Evolutionary conservation across 2,329 filamentous ascomycete genomes (phyloP).

Genomic region (Fusarium coffeatum): DNA sequence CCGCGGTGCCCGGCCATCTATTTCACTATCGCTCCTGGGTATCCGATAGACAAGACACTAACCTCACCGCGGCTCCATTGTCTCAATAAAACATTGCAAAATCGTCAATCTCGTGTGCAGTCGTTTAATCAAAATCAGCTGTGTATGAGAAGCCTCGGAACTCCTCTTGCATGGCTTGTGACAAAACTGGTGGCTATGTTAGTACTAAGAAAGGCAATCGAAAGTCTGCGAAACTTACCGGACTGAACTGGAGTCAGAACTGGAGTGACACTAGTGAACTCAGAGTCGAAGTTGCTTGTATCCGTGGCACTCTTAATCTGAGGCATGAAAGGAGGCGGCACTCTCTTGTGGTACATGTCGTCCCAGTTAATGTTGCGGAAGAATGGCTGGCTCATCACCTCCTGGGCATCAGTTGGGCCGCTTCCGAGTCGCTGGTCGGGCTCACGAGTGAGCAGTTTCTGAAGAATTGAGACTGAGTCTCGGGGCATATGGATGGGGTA

Average conservation of each 20-base stretch:
- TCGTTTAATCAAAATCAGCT: slow-evolving; percentile 80
- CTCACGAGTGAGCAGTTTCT: slow-evolving; percentile 95
- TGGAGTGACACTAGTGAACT: slow-evolving; percentile 98
- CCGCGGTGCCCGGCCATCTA: slow-evolving; percentile 41
- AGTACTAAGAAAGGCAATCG: slow-evolving; percentile 36
- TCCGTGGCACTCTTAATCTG: slow-evolving; percentile 92
- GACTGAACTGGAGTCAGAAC: slow-evolving; percentile 97
- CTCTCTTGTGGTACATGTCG: slow-evolving; percentile 95
- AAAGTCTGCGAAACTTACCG: slow-evolving; percentile 70
- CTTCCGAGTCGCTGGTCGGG: slow-evolving; percentile 93
- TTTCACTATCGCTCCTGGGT: slow-evolving; percentile 47
- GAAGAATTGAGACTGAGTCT: slow-evolving; percentile 95
- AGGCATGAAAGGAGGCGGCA: slow-evolving; percentile 89
- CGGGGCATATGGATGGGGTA: slow-evolving; percentile 99
- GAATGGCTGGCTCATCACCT: slow-evolving; percentile 99
- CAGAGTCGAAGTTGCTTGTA: slow-evolving; percentile 99
- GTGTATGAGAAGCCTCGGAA: slow-evolving; percentile 99
- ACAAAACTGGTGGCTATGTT: slow-evolving; percentile 73
- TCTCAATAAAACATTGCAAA: slow-evolving; percentile 41
- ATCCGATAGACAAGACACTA: slow-evolving; percentile 47
- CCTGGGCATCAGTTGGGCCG: slow-evolving; percentile 95
- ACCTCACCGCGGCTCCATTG: slow-evolving; percentile 43
- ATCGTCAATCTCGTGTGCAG: slow-evolving; percentile 37
- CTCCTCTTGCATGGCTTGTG: slow-evolving; percentile 99
- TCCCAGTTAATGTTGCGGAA: slow-evolving; percentile 99